Base-by-base conservation (phyloP, 2,329 filamentous ascomycete species). In the Phyllosticta ampelicida region DNA sequence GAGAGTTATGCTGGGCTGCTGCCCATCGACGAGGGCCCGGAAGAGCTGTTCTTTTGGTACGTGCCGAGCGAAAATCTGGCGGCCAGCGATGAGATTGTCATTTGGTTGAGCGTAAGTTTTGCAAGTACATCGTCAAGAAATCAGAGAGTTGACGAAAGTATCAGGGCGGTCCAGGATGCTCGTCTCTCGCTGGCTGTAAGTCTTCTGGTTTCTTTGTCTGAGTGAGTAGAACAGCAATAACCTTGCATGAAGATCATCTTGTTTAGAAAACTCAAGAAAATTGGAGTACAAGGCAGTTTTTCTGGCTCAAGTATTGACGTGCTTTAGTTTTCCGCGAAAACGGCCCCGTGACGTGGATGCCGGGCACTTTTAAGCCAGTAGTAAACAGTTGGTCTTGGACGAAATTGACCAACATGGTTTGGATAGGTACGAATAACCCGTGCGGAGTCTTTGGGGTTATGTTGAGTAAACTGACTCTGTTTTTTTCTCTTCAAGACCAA, bases 1-100 rank as follows among this genome's bases (percentile, higher is more conserved):
- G 83, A 86, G 69, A 83, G 79, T 0, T 86, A 86, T 62, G 79
- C 83, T n/a, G 84, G 84, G n/a, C 67, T 80, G 19, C 67, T 86
- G 26, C 82, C 84, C 5, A 80, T 86, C 54, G 70, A 73, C 30
- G 70, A 84, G 60, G 29, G 36, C 19, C 30, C 21, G 9, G n/a
- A 19, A 4, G 44, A 54, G 19, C 67, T 86, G 1, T 86, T 79
- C 69, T 87, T 85, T 65, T 86, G 71, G 71, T 67, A 48, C 8
- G 53, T 56, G 11, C 58, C 58, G 9, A 50, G 21, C 16, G 18
- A 51, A 19, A 57, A 60, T 19, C 8, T 18, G 16, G 52, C 51
- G 2, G 58, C 60, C 8, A 48, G 23, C 1, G 60, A 61, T 19
- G 68, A 72, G 58, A 67, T 72, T 29, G 61, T 66, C 19, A 71